A percentile compares a stretch with the other conserved stretches of the same genome.
These are phyloP conservation scores for Starmera pachycereana DNA, from an alignment of 805 yeast genomes.

Conservation along the genomic window DNA sequence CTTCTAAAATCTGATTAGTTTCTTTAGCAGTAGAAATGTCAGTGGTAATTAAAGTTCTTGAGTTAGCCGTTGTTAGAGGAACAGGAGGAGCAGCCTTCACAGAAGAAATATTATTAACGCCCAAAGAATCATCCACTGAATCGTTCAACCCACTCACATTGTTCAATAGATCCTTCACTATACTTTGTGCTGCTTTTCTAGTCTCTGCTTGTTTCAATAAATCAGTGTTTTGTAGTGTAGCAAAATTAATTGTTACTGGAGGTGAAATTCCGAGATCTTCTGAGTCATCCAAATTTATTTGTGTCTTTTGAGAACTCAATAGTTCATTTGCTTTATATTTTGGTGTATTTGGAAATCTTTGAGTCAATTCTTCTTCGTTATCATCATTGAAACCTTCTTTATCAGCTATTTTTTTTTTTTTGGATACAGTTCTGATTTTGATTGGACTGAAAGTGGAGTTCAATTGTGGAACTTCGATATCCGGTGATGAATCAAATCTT, in stretches of 20 bases:
- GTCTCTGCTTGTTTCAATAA: conserved; percentile 9
- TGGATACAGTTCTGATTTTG: conserved; percentile 1
- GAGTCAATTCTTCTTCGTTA: conserved; percentile 12
- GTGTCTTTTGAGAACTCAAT: conserved; percentile 17
- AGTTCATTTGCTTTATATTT: conserved; percentile 30
- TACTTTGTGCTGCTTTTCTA: conserved; percentile 15
- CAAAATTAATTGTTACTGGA: conserved; percentile 16
- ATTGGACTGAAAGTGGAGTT: conserved; percentile 16
- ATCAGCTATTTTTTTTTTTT: neutral
- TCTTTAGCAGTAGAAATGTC: neutral
- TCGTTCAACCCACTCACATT: conserved; percentile 18
- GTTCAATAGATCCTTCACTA: conserved; percentile 14
- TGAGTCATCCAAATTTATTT: conserved; percentile 11
- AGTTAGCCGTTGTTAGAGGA: neutral
- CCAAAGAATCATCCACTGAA: conserved; percentile 2
- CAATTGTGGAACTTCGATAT: conserved; percentile 17
- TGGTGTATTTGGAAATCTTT: conserved; percentile 38
- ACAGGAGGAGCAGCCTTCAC: neutral
- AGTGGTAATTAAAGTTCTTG: neutral
- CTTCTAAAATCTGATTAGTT: neutral
- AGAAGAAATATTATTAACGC: neutral
- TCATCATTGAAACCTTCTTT: neutral
- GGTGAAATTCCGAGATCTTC: conserved; percentile 17
- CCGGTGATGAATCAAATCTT: conserved; percentile 20
- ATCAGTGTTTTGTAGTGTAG: conserved; percentile 2